Percentiles rank a stretch among this genome's conserved stretches.
Conservation (phyloP, 2,329 filamentous ascomycete species). For the Beauveria australis region DNA sequence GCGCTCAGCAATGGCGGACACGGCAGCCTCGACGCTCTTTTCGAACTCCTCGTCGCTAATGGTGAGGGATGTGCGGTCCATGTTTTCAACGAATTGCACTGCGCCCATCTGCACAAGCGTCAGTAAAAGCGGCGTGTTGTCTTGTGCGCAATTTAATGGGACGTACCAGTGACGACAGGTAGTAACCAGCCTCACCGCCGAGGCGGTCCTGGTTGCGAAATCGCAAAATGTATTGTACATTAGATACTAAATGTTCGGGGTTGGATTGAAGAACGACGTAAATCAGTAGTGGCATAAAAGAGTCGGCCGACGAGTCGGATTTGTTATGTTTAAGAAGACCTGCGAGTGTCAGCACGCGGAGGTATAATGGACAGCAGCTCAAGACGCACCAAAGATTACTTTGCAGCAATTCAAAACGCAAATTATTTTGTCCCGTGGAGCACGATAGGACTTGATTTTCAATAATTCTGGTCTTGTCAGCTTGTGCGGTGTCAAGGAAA, state of each 20-base stretch:
- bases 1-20: constrained; percentile 89
- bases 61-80: constrained; percentile 88
- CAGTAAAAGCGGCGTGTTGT: background rate
- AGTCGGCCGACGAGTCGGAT: constrained; percentile 89
- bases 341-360: constrained; percentile 24
- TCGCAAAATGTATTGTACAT: constrained; percentile 94
- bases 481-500: background rate
- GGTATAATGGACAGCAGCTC: rapidly evolving
- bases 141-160: background rate
- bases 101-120: constrained; percentile 62
- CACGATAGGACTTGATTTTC: constrained; percentile 94
- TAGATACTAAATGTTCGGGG: constrained; percentile 90
- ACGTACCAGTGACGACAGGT: constrained; percentile 80
- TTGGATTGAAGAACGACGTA: constrained; percentile 93
- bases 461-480: constrained; percentile 59
- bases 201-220: constrained; percentile 98
- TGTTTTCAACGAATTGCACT: constrained; percentile 91
- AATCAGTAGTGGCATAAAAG: constrained; percentile 89
- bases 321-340: constrained; percentile 86
- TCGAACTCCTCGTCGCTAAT: constrained; percentile 95
- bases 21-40: constrained; percentile 88
- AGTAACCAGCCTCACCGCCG: constrained; percentile 95
- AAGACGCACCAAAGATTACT: constrained; percentile 77
- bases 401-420: constrained; percentile 98
- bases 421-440: constrained; percentile 96